Percentiles rank a stretch among this genome's conserved stretches.
These are phyloP conservation scores for Aspergillus aculeatinus DNA, from an alignment of 2,329 filamentous ascomycete genomes.

Conservation along the genomic window DNA sequence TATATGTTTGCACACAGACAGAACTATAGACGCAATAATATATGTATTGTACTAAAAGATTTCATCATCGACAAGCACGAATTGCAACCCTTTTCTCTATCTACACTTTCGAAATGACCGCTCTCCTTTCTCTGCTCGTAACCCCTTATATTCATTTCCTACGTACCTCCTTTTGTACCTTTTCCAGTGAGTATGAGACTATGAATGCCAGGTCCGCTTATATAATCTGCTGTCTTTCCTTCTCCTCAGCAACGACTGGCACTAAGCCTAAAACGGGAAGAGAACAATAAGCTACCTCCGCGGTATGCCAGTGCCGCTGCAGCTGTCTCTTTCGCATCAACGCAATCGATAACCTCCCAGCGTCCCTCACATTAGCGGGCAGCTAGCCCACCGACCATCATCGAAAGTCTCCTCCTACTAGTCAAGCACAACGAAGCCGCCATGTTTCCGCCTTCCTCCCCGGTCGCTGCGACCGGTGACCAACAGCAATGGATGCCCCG, in stretches of 20 bases:
- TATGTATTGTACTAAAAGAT: too few species aligned
- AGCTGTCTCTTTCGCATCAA: neutral
- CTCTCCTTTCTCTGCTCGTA: too few species aligned
- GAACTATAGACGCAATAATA: too few species aligned
- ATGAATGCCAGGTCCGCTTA: neutral
- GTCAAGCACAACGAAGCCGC: neutral
- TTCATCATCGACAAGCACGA: too few species aligned
- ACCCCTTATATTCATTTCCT: too few species aligned
- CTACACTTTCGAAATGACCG: too few species aligned
- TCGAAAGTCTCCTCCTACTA: neutral
- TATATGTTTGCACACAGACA: too few species aligned
- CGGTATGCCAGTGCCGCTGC: neutral
- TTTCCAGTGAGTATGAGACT: too few species aligned
- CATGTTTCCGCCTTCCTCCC: conserved; percentile 19
- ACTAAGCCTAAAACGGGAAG: conserved; percentile 28
- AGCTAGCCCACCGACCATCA: neutral
- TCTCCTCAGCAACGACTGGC: conserved; percentile 27
- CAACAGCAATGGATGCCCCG: conserved; percentile 22
- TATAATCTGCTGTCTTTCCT: conserved; percentile 3
- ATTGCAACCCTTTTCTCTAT: too few species aligned
- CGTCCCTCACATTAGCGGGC: neutral
- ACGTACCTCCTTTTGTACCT: neutral
- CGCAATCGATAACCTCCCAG: neutral
- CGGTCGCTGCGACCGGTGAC: conserved; percentile 15
- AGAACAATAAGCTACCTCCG: conserved; percentile 27